Percentiles rank a stretch among this genome's conserved stretches.
Evolutionary conservation across 305 asterid genomes (phyloP).

Genomic region (Ilex paraguariensis): DNA sequence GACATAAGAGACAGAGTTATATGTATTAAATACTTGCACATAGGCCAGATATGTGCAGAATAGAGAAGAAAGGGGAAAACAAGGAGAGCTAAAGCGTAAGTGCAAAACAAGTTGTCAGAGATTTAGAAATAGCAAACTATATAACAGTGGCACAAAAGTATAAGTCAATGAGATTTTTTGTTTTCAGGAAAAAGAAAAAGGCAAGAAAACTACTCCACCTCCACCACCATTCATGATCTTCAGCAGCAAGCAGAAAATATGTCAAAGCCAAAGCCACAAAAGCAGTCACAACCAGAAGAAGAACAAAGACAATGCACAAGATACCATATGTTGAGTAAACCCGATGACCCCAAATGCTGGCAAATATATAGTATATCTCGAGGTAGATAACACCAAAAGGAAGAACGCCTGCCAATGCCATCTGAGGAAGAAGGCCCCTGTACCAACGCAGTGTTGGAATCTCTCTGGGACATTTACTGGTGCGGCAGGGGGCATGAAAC

Average conservation of each 20-base stretch:
- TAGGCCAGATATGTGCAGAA: no score
- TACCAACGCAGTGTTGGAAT: conserved; percentile 76
- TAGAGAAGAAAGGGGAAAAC: no score
- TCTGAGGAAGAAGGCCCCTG: conserved; percentile 62
- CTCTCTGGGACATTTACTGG: conserved; percentile 80
- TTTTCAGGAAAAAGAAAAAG: no score
- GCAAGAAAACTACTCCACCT: conserved; percentile 29
- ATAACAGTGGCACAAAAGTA: neutral
- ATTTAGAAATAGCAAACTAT: no score
- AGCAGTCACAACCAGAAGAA: conserved; percentile 70
- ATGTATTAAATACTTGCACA: no score
- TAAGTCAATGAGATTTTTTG: no score
- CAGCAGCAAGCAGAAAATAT: conserved; percentile 80
- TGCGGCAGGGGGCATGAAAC: conserved; percentile 77
- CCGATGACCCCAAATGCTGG: conserved; percentile 84
- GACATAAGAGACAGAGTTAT: no score
- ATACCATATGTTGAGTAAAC: conserved; percentile 71
- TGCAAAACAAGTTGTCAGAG: no score
- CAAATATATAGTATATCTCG: conserved; percentile 72
- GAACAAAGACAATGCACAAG: conserved; percentile 63
- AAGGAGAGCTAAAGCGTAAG: no score
- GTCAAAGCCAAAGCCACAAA: conserved; percentile 75
- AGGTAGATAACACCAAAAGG: conserved; percentile 78
- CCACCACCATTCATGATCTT: conserved; percentile 95
- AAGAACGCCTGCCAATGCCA: conserved; percentile 89